phyloP scores from a whole-genome alignment of 768 basidiomycete species.

The Saitozyma podzolica region DNA sequence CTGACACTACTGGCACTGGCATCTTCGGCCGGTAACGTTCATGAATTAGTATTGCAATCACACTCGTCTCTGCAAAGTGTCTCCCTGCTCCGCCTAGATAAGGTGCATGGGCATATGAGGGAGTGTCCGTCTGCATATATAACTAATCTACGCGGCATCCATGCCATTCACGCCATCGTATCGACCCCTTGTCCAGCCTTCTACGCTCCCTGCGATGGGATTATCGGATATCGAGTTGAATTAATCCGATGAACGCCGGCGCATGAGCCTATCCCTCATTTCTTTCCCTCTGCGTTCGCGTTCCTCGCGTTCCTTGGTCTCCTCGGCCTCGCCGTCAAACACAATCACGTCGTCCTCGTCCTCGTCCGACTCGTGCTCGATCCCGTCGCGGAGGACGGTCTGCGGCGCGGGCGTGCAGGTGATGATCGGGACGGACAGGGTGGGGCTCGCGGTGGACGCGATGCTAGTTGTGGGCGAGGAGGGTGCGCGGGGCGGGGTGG shows the following conservation, averaged over 20 bases:
- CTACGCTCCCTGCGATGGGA: background rate
- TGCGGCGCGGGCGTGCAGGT: slow-evolving; percentile 42
- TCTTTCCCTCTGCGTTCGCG: slow-evolving; percentile 33
- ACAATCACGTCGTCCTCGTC: slow-evolving; percentile 30
- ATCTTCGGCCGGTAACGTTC: no score
- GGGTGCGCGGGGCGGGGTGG: slow-evolving; percentile 17
- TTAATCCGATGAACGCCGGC: slow-evolving; percentile 11
- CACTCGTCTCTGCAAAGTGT: no score
- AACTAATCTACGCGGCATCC: background rate
- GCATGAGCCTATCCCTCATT: slow-evolving; percentile 32
- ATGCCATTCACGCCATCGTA: background rate
- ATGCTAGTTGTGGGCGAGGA: slow-evolving; percentile 20
- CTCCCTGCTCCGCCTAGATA: no score
- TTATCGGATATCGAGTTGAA: slow-evolving; percentile 1
- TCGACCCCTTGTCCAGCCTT: background rate
- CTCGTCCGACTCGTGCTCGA: slow-evolving; percentile 37
- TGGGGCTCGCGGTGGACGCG: slow-evolving; percentile 25
- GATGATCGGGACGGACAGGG: slow-evolving; percentile 39
- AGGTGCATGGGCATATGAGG: no score
- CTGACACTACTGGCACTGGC: no score
- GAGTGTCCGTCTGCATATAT: background rate
- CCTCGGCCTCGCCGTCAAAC: slow-evolving; percentile 30
- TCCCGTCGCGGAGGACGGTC: slow-evolving; percentile 18
- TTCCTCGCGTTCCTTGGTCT: slow-evolving; percentile 22
- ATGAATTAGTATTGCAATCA: no score